Evolutionary conservation across 176 grass and related monocot species (phyloP), one percentile per base, ranked within the genome.

Genomic region (Oryza longistaminata): DNA sequence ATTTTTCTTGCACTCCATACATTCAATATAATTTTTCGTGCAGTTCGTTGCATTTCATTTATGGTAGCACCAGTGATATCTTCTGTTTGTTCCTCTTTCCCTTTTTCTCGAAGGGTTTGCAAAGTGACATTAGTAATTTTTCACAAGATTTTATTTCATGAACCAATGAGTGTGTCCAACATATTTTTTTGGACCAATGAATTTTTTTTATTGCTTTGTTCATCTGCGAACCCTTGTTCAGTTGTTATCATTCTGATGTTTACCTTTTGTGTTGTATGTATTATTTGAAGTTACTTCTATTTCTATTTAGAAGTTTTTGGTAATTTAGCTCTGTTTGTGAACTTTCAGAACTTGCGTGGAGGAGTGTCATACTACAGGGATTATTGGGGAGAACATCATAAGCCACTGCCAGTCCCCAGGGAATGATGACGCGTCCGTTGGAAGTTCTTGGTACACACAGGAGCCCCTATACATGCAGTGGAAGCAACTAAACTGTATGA

Each of bases 401-500:
- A 86, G 27, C 68, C 73, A 93, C 31, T 95, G 96, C 49, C 72
- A 87, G 76, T 85, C 53, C 75, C 62, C 16, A 7, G 66, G 78
- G 9, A 90, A 91, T 45, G 80, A 85, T 71, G 77, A 85, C 62
- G 83, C 64, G 53, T 67, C 89, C 77, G 29, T 44, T 46, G 82
- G 78, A 66, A 82, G 76, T 86, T 84, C 75, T 65, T 97, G 95
- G 95, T 93, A 93, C 33, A 67, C 62, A 13, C 82, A 91, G 80
- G 92, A 91, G 48, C 77, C 90, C 34, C 75, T 97, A 68, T 94
- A 92, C 81, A 46, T 81, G 65, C 87, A 93, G 68, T 98, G 90
- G 92, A 98, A 91, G 71, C 85, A 95, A 80, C 68, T 95, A 44
- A 92, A 87, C 42, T 95, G 95, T 82, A 93, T 58, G 82, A 86